Conservation (phyloP, 257 asterid species). For the Solanum piurae region DNA sequence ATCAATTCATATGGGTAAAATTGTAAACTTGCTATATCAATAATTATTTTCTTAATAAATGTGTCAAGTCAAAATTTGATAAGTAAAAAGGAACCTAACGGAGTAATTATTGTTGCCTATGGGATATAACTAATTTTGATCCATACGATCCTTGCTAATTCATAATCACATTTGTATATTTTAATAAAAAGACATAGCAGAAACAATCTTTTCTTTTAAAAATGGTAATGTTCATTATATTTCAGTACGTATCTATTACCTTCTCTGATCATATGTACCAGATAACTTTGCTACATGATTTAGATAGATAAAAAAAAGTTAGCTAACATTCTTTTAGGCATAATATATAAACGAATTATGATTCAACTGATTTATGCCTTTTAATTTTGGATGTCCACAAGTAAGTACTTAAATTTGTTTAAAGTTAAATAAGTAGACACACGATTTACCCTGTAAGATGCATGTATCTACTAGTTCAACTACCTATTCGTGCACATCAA, state of each 20-base stretch:
- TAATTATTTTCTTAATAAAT: too few relatives aligned
- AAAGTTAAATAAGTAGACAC: neutral
- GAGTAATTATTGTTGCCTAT: too few relatives aligned
- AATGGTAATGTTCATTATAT: neutral
- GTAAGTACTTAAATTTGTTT: too few relatives aligned
- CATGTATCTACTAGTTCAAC: neutral
- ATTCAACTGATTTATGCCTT: accelerated
- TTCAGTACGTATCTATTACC: neutral
- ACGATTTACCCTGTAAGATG: accelerated
- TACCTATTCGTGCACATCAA: neutral
- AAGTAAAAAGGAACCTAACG: too few relatives aligned
- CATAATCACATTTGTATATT: neutral
- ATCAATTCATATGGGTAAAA: too few relatives aligned
- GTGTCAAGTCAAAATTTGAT: too few relatives aligned
- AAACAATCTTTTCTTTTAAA: neutral
- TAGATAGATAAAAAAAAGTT: too few relatives aligned
- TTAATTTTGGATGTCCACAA: too few relatives aligned
- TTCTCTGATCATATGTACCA: neutral
- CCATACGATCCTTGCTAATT: neutral
- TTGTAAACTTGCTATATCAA: too few relatives aligned
- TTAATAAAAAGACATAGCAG: neutral
- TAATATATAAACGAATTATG: too few relatives aligned
- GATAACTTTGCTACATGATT: neutral
- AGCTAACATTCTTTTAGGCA: neutral
- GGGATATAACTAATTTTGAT: too few relatives aligned